phyloP scores from a whole-genome alignment of 176 grass and related monocot species.

The Miscanthus lutarioriparius region DNA sequence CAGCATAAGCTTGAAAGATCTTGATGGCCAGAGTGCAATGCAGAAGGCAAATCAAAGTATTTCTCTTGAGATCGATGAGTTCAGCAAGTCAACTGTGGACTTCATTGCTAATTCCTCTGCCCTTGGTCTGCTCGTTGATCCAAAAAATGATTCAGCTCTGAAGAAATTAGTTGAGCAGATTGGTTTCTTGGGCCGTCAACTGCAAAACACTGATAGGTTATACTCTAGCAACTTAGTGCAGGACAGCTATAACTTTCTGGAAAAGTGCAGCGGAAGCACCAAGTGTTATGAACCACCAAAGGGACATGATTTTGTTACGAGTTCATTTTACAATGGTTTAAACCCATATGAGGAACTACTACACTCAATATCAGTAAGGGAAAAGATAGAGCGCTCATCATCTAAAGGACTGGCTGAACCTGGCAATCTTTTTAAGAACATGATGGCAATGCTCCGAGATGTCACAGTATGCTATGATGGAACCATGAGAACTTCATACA shows the following conservation, averaged over 20 bases:
- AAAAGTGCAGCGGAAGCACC: conserved; percentile 3
- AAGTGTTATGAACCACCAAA: conserved; percentile 20
- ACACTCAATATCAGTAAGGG: conserved; percentile 61
- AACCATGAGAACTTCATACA: conserved; percentile 50
- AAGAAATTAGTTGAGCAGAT: conserved; percentile 69
- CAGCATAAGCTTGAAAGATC: conserved; percentile 58
- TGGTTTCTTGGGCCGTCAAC: conserved; percentile 66
- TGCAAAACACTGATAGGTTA: conserved; percentile 37
- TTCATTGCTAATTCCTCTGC: conserved; percentile 36
- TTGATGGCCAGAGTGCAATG: conserved; percentile 31
- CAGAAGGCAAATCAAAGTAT: conserved; percentile 21
- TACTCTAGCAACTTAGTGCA: conserved; percentile 56
- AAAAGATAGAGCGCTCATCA: conserved; percentile 45
- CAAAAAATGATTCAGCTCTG: conserved; percentile 43
- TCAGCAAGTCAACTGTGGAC: conserved; percentile 36
- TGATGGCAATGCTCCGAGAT: conserved; percentile 77
- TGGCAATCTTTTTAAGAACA: conserved; percentile 59
- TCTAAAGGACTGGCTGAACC: conserved; percentile 62
- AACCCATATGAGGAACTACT: conserved; percentile 56
- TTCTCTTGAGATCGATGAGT: conserved; percentile 32
- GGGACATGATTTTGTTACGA: conserved; percentile 47
- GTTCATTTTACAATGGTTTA: conserved; percentile 56
- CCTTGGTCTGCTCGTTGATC: conserved; percentile 50
- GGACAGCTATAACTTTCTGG: conserved; percentile 47
- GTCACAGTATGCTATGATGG: conserved; percentile 63